Percentiles rank a stretch among this genome's conserved stretches.
Evolutionary conservation across 2,329 filamentous ascomycete genomes (phyloP).

Genomic region (Domatiomyces catenatus): DNA sequence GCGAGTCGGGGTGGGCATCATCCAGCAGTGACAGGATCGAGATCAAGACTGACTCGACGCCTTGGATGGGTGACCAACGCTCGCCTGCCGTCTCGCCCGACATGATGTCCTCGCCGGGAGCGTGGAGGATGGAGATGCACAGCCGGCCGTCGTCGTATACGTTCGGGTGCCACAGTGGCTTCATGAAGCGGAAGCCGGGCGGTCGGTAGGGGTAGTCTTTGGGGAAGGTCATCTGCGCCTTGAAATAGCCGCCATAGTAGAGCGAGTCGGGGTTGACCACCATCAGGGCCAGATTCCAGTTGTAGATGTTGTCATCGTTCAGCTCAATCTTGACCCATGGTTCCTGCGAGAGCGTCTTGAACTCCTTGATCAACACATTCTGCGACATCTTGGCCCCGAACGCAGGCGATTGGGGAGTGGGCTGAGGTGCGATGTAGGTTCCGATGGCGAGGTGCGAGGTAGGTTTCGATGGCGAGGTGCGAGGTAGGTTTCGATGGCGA

Average conservation of each 20-base stretch:
- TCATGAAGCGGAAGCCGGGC: conserved; percentile 68
- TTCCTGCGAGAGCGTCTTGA: conserved; percentile 67
- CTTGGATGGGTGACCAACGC: conserved; percentile 86
- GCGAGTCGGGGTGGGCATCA: conserved; percentile 82
- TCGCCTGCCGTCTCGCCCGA: conserved; percentile 82
- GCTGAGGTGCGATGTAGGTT: not conserved
- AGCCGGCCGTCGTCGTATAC: conserved; percentile 80
- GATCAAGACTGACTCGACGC: conserved; percentile 85
- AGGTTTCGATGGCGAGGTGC: not conserved
- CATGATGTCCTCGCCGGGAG: conserved; percentile 79
- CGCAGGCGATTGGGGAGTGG: not conserved
- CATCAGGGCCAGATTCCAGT: conserved; percentile 78
- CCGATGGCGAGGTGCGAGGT: not conserved
- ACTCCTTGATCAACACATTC: conserved; percentile 78
- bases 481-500: not conserved
- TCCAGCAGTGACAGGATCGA: conserved; percentile 85
- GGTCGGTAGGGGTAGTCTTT: conserved; percentile 79
- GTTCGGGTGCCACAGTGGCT: conserved; percentile 78
- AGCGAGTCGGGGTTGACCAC: conserved; percentile 83
- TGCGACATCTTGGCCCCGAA: conserved; percentile 38
- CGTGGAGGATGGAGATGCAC: conserved; percentile 93
- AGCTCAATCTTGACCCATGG: conserved; percentile 88
- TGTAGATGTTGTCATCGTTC: conserved; percentile 66
- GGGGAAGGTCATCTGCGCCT: conserved; percentile 74
- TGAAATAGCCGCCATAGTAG: conserved; percentile 89